Conservation (phyloP, 495 filamentous ascomycete genomes). For the Lasiosphaeria hispida region DNA sequence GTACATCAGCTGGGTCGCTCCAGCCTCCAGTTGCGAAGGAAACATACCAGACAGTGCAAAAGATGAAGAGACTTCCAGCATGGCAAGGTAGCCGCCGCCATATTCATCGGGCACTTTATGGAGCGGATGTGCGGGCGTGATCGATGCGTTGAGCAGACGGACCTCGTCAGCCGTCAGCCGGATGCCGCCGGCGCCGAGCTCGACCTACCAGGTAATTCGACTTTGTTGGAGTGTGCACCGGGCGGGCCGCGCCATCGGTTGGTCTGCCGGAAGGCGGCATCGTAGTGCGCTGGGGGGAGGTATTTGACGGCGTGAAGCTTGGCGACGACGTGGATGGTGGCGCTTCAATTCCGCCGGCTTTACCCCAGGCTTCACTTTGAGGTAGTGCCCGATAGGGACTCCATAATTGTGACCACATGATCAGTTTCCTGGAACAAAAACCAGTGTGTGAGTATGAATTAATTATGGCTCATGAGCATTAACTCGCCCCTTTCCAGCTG, state of each 20-base stretch:
- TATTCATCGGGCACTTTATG: background rate
- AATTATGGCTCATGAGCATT: too few species aligned
- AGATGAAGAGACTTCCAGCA: constrained; percentile 1
- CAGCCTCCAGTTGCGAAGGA: background rate
- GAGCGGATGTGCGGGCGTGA: background rate
- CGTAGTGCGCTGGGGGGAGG: background rate
- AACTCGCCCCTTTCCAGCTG: too few species aligned
- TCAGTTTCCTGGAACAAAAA: too few species aligned
- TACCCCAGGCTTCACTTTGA: too few species aligned
- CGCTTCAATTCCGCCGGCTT: too few species aligned
- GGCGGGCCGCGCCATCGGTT: background rate
- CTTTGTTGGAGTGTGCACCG: background rate
- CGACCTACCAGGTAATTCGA: background rate
- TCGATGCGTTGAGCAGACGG: background rate
- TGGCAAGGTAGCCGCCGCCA: background rate
- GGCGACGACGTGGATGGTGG: too few species aligned
- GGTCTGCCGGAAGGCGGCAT: background rate
- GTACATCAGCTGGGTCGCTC: background rate
- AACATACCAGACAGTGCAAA: background rate
- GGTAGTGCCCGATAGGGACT: too few species aligned
- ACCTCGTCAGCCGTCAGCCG: background rate
- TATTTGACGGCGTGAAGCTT: background rate
- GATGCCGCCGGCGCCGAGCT: constrained; percentile 1
- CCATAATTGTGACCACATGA: too few species aligned
- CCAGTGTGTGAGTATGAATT: too few species aligned